Evolutionary conservation across 768 basidiomycete species (phyloP), one percentile per base, ranked within the genome.

Genomic region (Daedaleopsis nitida): DNA sequence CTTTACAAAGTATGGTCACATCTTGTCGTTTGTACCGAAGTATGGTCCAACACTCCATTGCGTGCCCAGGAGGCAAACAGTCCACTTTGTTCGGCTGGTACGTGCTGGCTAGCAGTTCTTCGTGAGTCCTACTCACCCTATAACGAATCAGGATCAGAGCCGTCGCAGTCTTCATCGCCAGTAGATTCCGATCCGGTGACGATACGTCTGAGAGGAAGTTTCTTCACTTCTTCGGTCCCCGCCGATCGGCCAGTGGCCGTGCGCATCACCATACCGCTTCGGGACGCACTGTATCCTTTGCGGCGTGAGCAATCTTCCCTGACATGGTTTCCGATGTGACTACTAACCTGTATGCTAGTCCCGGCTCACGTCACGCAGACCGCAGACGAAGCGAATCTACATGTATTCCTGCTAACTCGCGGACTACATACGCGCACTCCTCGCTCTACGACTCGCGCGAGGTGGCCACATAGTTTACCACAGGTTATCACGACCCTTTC

Each of bases 371-470:
- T 1, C 50, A 16, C 27, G 21, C 5, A 51, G 50, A 23, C 16
- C 24, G 27, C n/a, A 27, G 16, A 51, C 27, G 23, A 1, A 27
- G 23, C 50, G 50, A 17, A 32, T 51, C 27, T 5, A 5, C 23
- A 5, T 35, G 49, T 14, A 27, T 50, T 2, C 52, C 52, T 23
- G 38, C 38, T 4, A 11, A 44, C 11, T 55, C 53, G 21, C 53
- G 39, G 35, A 19, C 53, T 16, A 63, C 62, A 13, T 63, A 63
- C 39, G 62, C 62, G 37, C 52, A 63, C 14, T 54, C 62, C 21
- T 55, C 57, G 24, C 49, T 63, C 34, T 63, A 44, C 47, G 48
- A 57, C 37, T 62, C 60, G 14, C 60, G 47, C 24, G 60, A 51
- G 50, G 12, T 7, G 14, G 11, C 21, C 11, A 12, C 27, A 14